phyloP scores from a whole-genome alignment of 2,329 filamentous ascomycete genomes.

The Penicillium frequentans region DNA sequence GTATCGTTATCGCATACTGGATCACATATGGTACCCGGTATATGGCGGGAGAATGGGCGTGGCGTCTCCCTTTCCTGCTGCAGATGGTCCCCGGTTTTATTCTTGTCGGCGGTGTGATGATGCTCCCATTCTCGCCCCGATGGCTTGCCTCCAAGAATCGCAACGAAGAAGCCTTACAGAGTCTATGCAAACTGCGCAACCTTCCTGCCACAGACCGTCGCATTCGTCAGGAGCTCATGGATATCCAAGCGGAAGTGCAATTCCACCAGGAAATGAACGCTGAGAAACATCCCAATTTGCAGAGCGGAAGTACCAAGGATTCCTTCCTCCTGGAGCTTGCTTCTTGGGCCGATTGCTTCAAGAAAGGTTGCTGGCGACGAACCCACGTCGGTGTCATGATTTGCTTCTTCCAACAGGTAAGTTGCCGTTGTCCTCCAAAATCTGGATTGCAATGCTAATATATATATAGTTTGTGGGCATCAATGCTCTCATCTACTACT shows the following conservation, averaged over 20 bases:
- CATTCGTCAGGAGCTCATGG: slow-evolving; percentile 52
- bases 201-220: slow-evolving; percentile 51
- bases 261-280: slow-evolving; percentile 50
- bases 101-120: slow-evolving; percentile 37
- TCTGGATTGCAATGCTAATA: slow-evolving; percentile 1
- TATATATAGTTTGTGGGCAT: slow-evolving; percentile 48
- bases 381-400: slow-evolving; percentile 54
- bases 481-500: slow-evolving; percentile 61
- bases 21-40: slow-evolving; percentile 46
- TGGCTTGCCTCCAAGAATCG: slow-evolving; percentile 53
- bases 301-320: slow-evolving; percentile 32
- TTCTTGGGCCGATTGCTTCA: slow-evolving; percentile 53
- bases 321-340: slow-evolving; percentile 50
- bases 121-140: slow-evolving; percentile 57
- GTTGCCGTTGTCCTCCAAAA: not conserved
- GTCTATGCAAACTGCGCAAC: slow-evolving; percentile 51
- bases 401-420: slow-evolving; percentile 59
- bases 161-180: slow-evolving; percentile 50
- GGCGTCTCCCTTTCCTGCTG: slow-evolving; percentile 50
- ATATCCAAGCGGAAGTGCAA: slow-evolving; percentile 54
- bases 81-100: slow-evolving; percentile 46
- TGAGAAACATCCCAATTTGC: slow-evolving; percentile 41
- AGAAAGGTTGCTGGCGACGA: slow-evolving; percentile 50
- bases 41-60: slow-evolving; percentile 48
- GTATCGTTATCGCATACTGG: slow-evolving; percentile 46